Base-by-base conservation (phyloP, 164 flowering plant genomes). In the Tetracentron sinense region DNA sequence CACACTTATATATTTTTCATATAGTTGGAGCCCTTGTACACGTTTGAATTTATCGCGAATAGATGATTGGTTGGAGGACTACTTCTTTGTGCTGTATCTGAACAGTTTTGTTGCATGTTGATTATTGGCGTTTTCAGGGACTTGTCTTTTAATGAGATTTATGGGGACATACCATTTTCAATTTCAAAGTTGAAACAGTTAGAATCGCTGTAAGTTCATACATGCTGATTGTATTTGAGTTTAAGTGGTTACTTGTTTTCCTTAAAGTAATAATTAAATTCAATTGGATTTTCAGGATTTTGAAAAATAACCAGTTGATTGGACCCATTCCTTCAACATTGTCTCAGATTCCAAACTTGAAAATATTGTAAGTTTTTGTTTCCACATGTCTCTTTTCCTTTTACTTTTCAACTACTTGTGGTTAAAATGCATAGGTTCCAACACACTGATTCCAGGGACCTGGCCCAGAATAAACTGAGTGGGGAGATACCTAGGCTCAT, bases 401-500 rank as follows among this genome's bases (percentile, higher is more conserved):
- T 26, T 20, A 2, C 0, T 19, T 35, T 35, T 19, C 11, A 14
- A 22, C 47, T 29, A 6, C 22, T 47, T 55, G 12, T 19, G 62
- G 28, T 25, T 21, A 31, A 60, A 1, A 35, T 38, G 22, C 26
- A 0, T 60, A 17, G 23, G 4, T 64, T 63, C 26, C 56, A n/a
- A 15, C 30, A 16, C 19, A 25, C 25, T 59, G 20, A 30, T 26
- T 69, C 27, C 80, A 95, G 99, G 73, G 97, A 95, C 69, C 74
- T 95, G 54, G 99, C 99, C 1, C 94, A 81, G 59, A 95, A 95
- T 72, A 78, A 73, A 53, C 73, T 95, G 62, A 82, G 80, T 66
- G 97, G 99, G 2, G 99, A 95, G 63, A 92, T 95, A 61, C 99
- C 99, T 0, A 83, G 97, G 72, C 94, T 95, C 23, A 80, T 95